Evolutionary conservation across 805 yeast species (phyloP), one percentile per base, ranked within the genome.

Genomic region (Metschnikowia noctiluminum): DNA sequence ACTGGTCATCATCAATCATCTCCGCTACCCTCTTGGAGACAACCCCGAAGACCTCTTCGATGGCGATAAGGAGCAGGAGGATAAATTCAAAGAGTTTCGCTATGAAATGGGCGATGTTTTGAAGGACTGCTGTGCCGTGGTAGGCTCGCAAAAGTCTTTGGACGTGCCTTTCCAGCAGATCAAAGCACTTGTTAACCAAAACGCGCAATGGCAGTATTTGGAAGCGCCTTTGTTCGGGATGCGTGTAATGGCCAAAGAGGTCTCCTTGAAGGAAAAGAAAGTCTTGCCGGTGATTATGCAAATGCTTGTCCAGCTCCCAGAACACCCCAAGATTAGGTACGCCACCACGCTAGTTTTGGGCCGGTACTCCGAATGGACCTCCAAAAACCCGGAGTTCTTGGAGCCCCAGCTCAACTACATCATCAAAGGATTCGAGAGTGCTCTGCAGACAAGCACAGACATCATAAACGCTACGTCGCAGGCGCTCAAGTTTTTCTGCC

Each of bases 81-180:
- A 95, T 62, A 88, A 89, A 65, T 94, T 94, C 65, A 84, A 88
- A 60, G 95, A 89, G 50, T 94, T 92, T 68, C 78, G 99, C 61
- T 94, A 94, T 67, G 96, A 89, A 48, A 88, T 94, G 87, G 98
- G 98, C 35, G 98, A 94, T 64, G 96, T 92, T n/a, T 71, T 94
- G 52, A 95, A 95, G 62, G 96, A 90, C 63, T 90, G 98, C 71
- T 88, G 97, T 58, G 87, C 88, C 1, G 92, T 94, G 3, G 82
- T 89, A 38, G 98, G 98, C 1, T 76, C 95, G 2, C 69, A 79
- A 9, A 71, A 68, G 37, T 89, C 96, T 0, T 72, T 94, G 34
- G 65, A 70, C 21, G 83, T 87, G 46, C 96, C 97, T 15, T 85
- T 82, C 58, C 69, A 70, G 34, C 79, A 76, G 58, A 78, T 90